These are phyloP conservation scores for Cephalotrichum gorgonifer DNA, from an alignment of 2,329 filamentous ascomycete species.

Conservation along the genomic window DNA sequence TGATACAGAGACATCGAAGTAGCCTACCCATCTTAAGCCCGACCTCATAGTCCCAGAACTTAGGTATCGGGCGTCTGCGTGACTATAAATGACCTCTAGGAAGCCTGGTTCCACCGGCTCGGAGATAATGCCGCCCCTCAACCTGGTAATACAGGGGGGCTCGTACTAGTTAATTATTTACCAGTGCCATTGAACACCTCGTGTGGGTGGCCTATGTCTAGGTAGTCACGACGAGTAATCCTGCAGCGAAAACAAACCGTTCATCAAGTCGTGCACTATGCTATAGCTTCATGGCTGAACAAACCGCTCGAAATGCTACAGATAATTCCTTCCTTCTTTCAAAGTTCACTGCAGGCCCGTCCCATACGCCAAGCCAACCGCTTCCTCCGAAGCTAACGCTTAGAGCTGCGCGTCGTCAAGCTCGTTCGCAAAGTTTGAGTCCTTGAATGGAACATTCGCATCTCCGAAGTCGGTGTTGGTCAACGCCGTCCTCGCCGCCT, in stretches of 20 bases:
- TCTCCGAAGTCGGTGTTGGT: constrained; percentile 26
- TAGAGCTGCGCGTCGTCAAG: constrained; percentile 3
- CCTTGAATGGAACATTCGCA: constrained; percentile 30
- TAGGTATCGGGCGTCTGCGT: too few relatives aligned
- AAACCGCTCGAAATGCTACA: neutral
- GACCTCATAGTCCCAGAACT: too few relatives aligned
- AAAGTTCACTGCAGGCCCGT: too few relatives aligned
- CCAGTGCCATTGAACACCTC: too few relatives aligned
- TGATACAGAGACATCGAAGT: too few relatives aligned
- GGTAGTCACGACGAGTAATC: neutral
- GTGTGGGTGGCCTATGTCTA: neutral
- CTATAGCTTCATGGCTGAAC: neutral
- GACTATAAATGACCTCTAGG: too few relatives aligned
- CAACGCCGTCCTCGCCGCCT: constrained; percentile 22
- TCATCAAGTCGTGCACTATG: neutral
- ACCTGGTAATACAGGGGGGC: too few relatives aligned
- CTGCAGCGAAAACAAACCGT: neutral
- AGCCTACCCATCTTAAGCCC: too few relatives aligned
- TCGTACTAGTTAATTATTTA: too few relatives aligned
- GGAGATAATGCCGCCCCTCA: too few relatives aligned
- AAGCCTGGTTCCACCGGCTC: too few relatives aligned
- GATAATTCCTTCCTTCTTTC: too few relatives aligned
- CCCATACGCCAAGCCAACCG: neutral
- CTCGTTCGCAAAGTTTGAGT: constrained; percentile 15
- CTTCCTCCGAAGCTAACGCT: neutral